Evolutionary conservation across 1,139 yeast genomes (phyloP), one percentile per base, ranked within the genome.

Genomic region (Spencermartinsiella ligniputridi): DNA sequence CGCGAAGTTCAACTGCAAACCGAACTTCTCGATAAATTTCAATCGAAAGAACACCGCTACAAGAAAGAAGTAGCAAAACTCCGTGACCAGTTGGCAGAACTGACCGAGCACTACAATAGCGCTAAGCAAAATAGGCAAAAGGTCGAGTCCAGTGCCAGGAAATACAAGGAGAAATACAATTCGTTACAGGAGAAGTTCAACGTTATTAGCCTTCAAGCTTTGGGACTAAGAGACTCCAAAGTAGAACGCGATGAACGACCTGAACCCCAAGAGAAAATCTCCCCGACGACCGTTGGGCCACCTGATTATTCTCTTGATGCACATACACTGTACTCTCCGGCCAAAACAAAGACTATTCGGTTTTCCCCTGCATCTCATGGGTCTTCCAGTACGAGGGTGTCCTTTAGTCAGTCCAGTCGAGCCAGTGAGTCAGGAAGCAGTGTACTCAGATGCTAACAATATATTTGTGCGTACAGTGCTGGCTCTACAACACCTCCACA

Each of bases 401-500:
- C 25, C 11, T 22, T 11, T 11, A 22, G 25, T 22, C 6, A 6
- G 25, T 22, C 9, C 11, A 22, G 25, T 22, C 25, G 25, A 8
- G 11, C 25, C 9, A 22, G 25, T 22, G 25, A 6, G 11, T 22
- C 25, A 11, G 25, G 9, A n/a, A n/a, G n/a, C n/a, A n/a, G n/a
- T n/a, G n/a, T n/a, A n/a, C n/a, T n/a, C n/a, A n/a, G n/a, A n/a
- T n/a, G n/a, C n/a, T n/a, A n/a, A n/a, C n/a, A n/a, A n/a, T n/a
- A n/a, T n/a, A n/a, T n/a, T n/a, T n/a, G n/a, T n/a, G n/a, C 25
- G 25, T 21, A 35, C 20, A 12, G 9, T n/a, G n/a, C 9, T 6
- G 37, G 6, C 20, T 25, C 16, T 25, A 37, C 27, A 37, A 15
- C 12, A 54, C 51, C 37, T 53, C 58, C 5, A 48, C 45, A 32